Evolutionary conservation across 1,139 yeast genomes (phyloP), one percentile per base, ranked within the genome.

Genomic region (Arxiozyma slooffiae): DNA sequence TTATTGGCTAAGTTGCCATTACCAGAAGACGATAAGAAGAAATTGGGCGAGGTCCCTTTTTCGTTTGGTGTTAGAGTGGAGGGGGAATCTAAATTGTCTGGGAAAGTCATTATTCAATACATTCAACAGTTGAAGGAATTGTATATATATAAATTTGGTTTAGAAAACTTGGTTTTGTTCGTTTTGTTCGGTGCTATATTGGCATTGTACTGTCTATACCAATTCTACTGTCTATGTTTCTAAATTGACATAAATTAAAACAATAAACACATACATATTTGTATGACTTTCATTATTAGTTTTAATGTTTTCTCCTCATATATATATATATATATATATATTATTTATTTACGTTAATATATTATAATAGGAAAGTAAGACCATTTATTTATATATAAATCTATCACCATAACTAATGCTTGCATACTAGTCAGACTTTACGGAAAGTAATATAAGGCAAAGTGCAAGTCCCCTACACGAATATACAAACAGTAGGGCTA

Each of bases 61-160:
- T 71, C 75, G n/a, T 73, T 73, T 53, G 77, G 77, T 60, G 75
- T 73, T 37, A 71, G 77, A 67, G 70, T 74, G 14, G 77, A 72
- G 56, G 77, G 77, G 60, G 77, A 73, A 55, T 71, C 76, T 43
- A 73, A 73, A 55, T 62, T 73, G 39, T 69, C 73, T 14, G 71
- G 75, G 46, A 73, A 73, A 54, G 77, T 73, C 45, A 72, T 73
- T 67, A 60, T 73, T 38, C 75, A 70, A 56, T 73, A 73, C 52
- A 55, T 73, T 50, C 66, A 67, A 46, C 77, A 73, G 57, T 60
- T 73, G 53, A 69, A 68, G 55, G 76, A 73, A 52, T 58, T 73
- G 38, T 73, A 73, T 61, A 57, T 69, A 47, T 72, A 62, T 68
- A 73, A 71, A 54, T 73, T 67, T 52, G 77, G 77, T 49, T 59